Evolutionary conservation across 805 yeast genomes (phyloP), one percentile per base, ranked within the genome.

Genomic region (Candida chauliodis): DNA sequence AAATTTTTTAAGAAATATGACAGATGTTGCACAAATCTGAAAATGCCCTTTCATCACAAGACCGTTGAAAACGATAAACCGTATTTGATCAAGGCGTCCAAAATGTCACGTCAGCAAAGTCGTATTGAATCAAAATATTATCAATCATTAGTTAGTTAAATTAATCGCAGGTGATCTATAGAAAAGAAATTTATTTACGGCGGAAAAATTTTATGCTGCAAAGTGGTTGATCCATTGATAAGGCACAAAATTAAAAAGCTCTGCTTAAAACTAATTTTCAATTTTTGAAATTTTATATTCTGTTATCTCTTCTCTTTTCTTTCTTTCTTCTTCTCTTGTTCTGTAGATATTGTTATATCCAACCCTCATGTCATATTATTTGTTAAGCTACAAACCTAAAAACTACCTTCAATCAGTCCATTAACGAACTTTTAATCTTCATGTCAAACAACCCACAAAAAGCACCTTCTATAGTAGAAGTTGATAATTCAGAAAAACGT

Each of bases 361-460:
- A 28, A 17, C 35, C 6, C 24, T 17, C 30, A 36, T 43, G 41
- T 21, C 33, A 28, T 34, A 39, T 30, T 40, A 30, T 13, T 39
- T 43, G 37, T 31, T 36, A 14, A 37, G 31, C 28, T 20, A 31
- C 16, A 43, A 40, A 33, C 24, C 41, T 15, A 31, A 31, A 31
- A 15, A 31, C 18, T 43, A 43, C 18, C 41, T 43, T 20, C 40
- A 37, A 36, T 34, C 46, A 17, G 41, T 43, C 8, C 31, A 28
- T 20, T 30, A 24, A 22, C 32, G 21, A 13, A 3, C 20, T 25
- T 5, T 13, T 10, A 35, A 34, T 23, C 30, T 3, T 17, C 19
- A 7, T 22, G 13, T 31, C 17, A 13, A 18, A 4, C 20, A 23
- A 10, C 5, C 17, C n/a, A 14, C 19, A 28, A 6, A 24, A 16